Evolutionary conservation across 805 yeast genomes (phyloP).

Genomic region (Spencermartinsiella europaea): DNA sequence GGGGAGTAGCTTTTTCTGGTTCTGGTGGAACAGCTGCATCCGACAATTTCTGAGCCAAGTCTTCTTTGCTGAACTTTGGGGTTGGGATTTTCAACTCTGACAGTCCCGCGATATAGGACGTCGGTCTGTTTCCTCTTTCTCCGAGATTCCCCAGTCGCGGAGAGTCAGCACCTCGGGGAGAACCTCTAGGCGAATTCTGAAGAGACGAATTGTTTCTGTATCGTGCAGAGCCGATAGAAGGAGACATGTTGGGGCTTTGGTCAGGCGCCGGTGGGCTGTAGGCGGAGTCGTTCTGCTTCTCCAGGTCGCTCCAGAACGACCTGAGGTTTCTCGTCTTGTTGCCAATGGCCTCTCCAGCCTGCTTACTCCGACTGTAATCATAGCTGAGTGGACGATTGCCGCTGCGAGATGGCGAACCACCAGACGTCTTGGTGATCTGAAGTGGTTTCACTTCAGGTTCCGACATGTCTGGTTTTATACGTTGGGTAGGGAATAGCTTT

Average conservation of each 20-base stretch:
- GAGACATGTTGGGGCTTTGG: constrained; percentile 2
- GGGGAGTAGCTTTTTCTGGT: not conserved
- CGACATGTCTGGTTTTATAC: too few species aligned
- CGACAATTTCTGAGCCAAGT: not conserved
- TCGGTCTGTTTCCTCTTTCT: not conserved
- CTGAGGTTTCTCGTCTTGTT: constrained; percentile 18
- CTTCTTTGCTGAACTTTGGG: not conserved
- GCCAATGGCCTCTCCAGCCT: constrained; percentile 7
- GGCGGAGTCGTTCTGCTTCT: constrained; percentile 9
- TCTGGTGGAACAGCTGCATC: not conserved
- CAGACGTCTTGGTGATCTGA: not conserved
- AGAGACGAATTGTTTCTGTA: not conserved
- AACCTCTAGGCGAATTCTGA: not conserved
- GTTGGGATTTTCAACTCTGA: not conserved
- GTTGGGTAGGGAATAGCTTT: too few species aligned
- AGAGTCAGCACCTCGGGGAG: not conserved
- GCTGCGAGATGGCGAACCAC: not conserved
- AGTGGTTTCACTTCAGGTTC: not conserved
- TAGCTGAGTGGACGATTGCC: not conserved
- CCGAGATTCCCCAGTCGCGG: not conserved
- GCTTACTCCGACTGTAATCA: not conserved
- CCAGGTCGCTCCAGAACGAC: constrained; percentile 23
- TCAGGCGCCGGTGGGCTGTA: constrained; percentile 13
- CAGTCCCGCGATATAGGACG: not conserved
- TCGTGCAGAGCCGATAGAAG: not conserved